phyloP scores from a whole-genome alignment of 352 stramenopile species.

The Globisporangium camurandrum region DNA sequence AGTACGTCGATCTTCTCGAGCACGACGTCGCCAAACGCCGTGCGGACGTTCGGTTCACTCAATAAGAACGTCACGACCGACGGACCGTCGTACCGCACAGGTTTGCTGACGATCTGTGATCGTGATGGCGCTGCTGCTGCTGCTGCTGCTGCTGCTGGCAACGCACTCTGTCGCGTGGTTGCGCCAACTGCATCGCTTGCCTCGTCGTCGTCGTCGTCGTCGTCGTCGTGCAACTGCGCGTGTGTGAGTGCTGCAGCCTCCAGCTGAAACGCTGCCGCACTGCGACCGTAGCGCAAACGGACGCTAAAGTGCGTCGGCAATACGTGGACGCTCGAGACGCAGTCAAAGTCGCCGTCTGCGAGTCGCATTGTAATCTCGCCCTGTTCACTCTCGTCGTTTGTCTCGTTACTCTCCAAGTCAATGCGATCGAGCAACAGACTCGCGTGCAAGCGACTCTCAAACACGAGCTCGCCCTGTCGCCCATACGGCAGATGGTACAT shows the following conservation, averaged over 20 bases:
- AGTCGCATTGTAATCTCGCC: constrained; percentile 43
- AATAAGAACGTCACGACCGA: constrained; percentile 60
- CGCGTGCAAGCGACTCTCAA: constrained; percentile 65
- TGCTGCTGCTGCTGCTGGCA: constrained; percentile 8
- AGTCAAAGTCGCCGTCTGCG: constrained; percentile 77
- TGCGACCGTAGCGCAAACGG: constrained; percentile 43
- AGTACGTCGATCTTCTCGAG: constrained; percentile 83
- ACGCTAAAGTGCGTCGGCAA: constrained; percentile 63
- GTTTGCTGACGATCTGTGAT: constrained; percentile 23
- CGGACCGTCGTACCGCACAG: constrained; percentile 61
- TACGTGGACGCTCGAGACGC: constrained; percentile 57
- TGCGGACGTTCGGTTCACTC: constrained; percentile 51
- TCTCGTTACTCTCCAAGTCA: constrained; percentile 9
- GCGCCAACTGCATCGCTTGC: background rate
- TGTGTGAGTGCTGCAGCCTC: too few relatives aligned
- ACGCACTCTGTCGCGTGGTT: background rate
- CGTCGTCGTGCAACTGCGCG: constrained; percentile 17
- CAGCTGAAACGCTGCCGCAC: constrained; percentile 39
- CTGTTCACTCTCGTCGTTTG: constrained; percentile 20
- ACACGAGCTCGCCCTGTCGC: constrained; percentile 71
- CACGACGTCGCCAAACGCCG: constrained; percentile 68
- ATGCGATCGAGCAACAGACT: constrained; percentile 62
- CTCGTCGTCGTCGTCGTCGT: constrained; percentile 3
- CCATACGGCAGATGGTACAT: constrained; percentile 88
- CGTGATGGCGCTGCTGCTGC: background rate